Evolutionary conservation across 257 asterid genomes (phyloP).

Genomic region (Phtheirospermum japonicum): DNA sequence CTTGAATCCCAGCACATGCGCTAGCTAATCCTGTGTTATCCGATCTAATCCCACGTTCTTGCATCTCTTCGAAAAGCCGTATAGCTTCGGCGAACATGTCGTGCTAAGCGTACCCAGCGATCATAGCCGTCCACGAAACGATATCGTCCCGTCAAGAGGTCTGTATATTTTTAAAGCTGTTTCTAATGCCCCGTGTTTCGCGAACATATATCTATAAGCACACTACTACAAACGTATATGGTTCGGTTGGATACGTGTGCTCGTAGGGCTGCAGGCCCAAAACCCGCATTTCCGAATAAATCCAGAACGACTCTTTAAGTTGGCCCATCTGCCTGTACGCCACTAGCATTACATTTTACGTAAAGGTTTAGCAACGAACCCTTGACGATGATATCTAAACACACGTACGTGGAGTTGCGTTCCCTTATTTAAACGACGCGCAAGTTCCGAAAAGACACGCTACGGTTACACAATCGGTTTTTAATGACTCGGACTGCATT

Average conservation of each 20-base stretch:
- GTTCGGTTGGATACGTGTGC: conserved; percentile 77
- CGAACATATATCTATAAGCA: conserved; percentile 86
- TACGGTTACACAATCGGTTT: conserved; percentile 75
- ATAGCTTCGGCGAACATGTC: conserved; percentile 63
- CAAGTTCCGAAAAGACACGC: conserved; percentile 63
- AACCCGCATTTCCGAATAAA: conserved; percentile 56
- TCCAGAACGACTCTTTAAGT: conserved; percentile 54
- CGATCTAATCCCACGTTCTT: conserved; percentile 47
- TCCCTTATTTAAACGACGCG: conserved; percentile 63
- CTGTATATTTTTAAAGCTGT: conserved; percentile 64
- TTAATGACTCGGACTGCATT: conserved; percentile 58
- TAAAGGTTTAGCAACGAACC: conserved; percentile 86
- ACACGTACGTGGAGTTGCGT: conserved; percentile 76
- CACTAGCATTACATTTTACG: conserved; percentile 81
- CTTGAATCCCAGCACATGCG: conserved; percentile 86
- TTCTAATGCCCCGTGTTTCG: conserved; percentile 64
- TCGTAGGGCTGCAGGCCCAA: conserved; percentile 69
- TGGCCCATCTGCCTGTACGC: conserved; percentile 80
- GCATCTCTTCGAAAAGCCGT: conserved; percentile 65
- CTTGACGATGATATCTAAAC: conserved; percentile 63
- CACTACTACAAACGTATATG: conserved; percentile 77
- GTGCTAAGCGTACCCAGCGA: conserved; percentile 73
- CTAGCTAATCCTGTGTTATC: conserved; percentile 87
- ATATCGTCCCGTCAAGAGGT: conserved; percentile 59
- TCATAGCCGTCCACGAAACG: conserved; percentile 88